These are phyloP conservation scores for Vaccinium myrtillus DNA, from an alignment of 148 eudicot species.

Conservation along the genomic window DNA sequence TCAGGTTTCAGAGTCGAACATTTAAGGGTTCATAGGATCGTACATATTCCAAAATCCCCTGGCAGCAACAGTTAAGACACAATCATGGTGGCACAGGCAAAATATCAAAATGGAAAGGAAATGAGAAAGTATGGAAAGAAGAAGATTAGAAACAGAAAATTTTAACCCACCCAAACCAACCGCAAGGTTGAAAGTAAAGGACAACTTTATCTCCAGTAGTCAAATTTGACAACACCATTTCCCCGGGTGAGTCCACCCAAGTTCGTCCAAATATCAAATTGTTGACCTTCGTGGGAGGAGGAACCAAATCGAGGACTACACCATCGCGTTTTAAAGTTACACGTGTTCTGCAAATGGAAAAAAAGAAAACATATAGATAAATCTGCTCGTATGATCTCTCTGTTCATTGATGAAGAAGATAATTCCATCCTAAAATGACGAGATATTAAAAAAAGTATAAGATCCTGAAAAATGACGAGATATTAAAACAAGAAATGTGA, in stretches of 20 bases:
- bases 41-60: background rate
- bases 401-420: background rate
- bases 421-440: background rate
- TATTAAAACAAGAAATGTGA: background rate
- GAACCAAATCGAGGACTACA: conserved; percentile 86
- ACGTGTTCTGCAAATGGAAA: conserved; percentile 53
- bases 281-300: conserved; percentile 93
- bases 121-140: background rate
- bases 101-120: conserved; percentile 2
- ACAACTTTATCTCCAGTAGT: conserved; percentile 95
- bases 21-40: background rate
- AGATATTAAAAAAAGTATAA: background rate
- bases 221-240: conserved; percentile 82
- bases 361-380: background rate
- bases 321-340: conserved; percentile 74
- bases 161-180: conserved; percentile 91
- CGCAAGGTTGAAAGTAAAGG: conserved; percentile 92
- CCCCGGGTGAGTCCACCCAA: conserved; percentile 97
- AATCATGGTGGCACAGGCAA: conserved; percentile 3
- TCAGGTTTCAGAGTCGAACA: background rate
- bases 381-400: background rate
- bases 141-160: background rate
- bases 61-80: background rate
- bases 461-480: too few species aligned
- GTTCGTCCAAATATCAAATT: conserved; percentile 95